These are phyloP conservation scores for Colletotrichum lini DNA, from an alignment of 2,329 filamentous ascomycete species.

Conservation along the genomic window DNA sequence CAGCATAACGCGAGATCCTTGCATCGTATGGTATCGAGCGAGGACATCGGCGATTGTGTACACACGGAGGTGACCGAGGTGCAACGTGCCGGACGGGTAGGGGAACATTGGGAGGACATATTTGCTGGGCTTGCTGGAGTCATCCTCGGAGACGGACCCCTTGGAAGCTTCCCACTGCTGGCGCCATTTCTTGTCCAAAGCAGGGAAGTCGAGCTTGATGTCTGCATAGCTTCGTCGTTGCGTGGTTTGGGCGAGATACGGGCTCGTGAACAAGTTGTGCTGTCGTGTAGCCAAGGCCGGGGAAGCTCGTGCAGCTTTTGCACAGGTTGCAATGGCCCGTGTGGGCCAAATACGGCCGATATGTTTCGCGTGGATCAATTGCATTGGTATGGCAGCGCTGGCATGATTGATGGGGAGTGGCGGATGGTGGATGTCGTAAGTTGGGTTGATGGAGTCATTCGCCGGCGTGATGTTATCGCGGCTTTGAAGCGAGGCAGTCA, in stretches of 20 bases:
- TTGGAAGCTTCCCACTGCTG: slow-evolving; percentile 56
- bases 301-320: slow-evolving; percentile 19
- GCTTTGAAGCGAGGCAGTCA: slow-evolving; percentile 3
- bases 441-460: slow-evolving; percentile 19
- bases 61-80: slow-evolving; percentile 89
- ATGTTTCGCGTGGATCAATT: slow-evolving; percentile 47
- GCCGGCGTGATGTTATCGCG: slow-evolving; percentile 20
- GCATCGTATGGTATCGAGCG: slow-evolving; percentile 81
- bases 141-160: slow-evolving; percentile 37
- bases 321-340: slow-evolving; percentile 23
- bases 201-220: slow-evolving; percentile 60
- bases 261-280: slow-evolving; percentile 23
- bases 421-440: not conserved
- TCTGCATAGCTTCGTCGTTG: slow-evolving; percentile 55
- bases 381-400: slow-evolving; percentile 45
- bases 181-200: slow-evolving; percentile 68
- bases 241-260: slow-evolving; percentile 19
- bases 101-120: slow-evolving; percentile 95
- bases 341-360: slow-evolving; percentile 43
- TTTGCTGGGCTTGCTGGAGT: slow-evolving; percentile 49
- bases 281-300: slow-evolving; percentile 24
- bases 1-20: slow-evolving; percentile 81
- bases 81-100: slow-evolving; percentile 88
- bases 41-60: slow-evolving; percentile 93
- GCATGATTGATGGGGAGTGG: slow-evolving; percentile 43